A percentile compares a stretch with the other conserved stretches of the same genome.
These are phyloP conservation scores for Cutaneotrichosporon sp. DNA, from an alignment of 1,284 basidiomycete genomes.

Conservation along the genomic window DNA sequence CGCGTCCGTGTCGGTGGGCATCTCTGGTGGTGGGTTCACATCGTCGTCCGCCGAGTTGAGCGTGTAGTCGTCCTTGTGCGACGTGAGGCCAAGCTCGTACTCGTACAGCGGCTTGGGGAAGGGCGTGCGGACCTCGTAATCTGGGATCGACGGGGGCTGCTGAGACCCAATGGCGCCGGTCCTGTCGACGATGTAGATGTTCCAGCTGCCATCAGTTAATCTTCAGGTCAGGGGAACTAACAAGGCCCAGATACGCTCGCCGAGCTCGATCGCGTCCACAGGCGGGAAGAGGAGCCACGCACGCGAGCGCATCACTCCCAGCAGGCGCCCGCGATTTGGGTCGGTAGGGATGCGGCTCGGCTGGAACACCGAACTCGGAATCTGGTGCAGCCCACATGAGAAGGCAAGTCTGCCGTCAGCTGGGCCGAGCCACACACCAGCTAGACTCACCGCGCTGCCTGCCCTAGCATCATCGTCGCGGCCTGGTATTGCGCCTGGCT, in stretches of 20 bases:
- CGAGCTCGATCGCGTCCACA: slow-evolving; percentile 40
- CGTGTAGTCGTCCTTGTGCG: slow-evolving; percentile 33
- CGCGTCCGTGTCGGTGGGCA: slow-evolving; percentile 29
- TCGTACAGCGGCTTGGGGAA: slow-evolving; percentile 44
- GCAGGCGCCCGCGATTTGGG: slow-evolving; percentile 11
- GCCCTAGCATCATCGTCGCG: slow-evolving; percentile 41
- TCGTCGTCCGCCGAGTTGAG: slow-evolving; percentile 27
- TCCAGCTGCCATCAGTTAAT: slow-evolving; percentile 35
- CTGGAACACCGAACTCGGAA: slow-evolving; percentile 34
- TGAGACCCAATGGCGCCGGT: slow-evolving; percentile 36
- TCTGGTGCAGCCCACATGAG: slow-evolving; percentile 39
- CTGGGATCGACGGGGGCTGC: slow-evolving; percentile 36
- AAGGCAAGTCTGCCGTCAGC: slow-evolving; percentile 27
- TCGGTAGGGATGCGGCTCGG: slow-evolving; percentile 15
- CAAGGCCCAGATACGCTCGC: slow-evolving; percentile 49
- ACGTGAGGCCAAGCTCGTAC: slow-evolving; percentile 43
- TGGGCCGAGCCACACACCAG: no score
- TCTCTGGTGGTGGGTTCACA: slow-evolving; percentile 5
- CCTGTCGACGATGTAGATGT: slow-evolving; percentile 37
- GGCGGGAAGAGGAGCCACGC: slow-evolving; percentile 36
- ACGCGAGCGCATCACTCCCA: slow-evolving; percentile 36
- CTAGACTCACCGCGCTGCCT: slow-evolving; percentile 26
- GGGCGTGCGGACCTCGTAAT: slow-evolving; percentile 40
- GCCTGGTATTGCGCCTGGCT: slow-evolving; percentile 40
- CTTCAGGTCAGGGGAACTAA: no score